A percentile compares a stretch with the other conserved stretches of the same genome.
These are phyloP conservation scores for Sanghuangporus weigelae DNA, from an alignment of 1,284 basidiomycete species.

Conservation along the genomic window DNA sequence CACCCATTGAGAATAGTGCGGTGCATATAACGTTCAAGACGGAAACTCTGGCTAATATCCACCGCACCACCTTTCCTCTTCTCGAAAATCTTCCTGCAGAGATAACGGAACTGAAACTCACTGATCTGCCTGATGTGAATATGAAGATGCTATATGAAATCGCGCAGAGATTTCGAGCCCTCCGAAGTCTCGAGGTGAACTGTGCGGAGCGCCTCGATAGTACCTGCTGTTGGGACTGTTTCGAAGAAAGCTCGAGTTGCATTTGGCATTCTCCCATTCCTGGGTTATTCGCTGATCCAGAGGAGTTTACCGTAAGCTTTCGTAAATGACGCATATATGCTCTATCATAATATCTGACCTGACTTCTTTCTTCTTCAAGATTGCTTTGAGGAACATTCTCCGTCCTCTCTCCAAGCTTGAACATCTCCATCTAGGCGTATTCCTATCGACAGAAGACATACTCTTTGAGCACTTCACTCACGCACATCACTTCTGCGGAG, in stretches of 20 bases:
- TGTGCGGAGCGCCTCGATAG: constrained; percentile 50
- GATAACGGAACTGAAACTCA: constrained; percentile 40
- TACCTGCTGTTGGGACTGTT: constrained; percentile 56
- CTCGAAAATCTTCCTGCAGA: constrained; percentile 23
- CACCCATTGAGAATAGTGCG: neutral
- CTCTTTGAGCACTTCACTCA: constrained; percentile 40
- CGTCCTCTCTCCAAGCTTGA: constrained; percentile 39
- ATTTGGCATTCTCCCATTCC: constrained; percentile 61
- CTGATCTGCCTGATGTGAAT: constrained; percentile 50
- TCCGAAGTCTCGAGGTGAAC: constrained; percentile 46
- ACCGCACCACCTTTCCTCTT: constrained; percentile 23
- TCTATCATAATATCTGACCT: neutral
- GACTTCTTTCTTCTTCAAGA: constrained; percentile 13
- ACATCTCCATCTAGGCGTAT: constrained; percentile 53
- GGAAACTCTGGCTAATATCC: constrained; percentile 22
- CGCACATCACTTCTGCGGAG: neutral
- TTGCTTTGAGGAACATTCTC: constrained; percentile 26
- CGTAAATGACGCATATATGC: neutral
- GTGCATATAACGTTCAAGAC: constrained; percentile 13
- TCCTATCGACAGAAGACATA: constrained; percentile 44
- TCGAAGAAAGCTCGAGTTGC: constrained; percentile 51
- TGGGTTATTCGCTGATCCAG: constrained; percentile 36
- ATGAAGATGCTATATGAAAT: constrained; percentile 40
- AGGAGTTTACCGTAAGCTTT: constrained; percentile 44
- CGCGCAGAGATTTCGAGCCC: constrained; percentile 37